A percentile compares a stretch with the other conserved stretches of the same genome.
Evolutionary conservation across 805 yeast genomes (phyloP).

Genomic region (Phaffomyces antillensis): DNA sequence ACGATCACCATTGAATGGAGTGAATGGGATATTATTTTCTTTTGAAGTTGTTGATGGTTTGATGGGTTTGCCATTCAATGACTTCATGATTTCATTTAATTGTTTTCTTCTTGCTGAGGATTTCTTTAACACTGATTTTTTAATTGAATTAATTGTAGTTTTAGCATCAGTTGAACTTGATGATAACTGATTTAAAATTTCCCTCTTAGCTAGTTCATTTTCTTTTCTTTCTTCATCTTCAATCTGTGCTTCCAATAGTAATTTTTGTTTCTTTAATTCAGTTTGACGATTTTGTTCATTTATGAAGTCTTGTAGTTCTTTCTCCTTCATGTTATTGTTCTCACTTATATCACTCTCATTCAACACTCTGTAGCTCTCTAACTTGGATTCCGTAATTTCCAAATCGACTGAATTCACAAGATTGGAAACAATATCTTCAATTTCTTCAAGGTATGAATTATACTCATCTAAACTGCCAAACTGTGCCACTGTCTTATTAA

Average conservation of each 20-base stretch:
- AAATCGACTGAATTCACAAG: slow-evolving; percentile 63
- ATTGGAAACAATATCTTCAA: slow-evolving; percentile 76
- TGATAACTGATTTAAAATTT: slow-evolving; percentile 47
- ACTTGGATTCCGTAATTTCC: slow-evolving; percentile 58
- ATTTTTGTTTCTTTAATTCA: slow-evolving; percentile 46
- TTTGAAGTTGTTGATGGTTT: slow-evolving; percentile 1
- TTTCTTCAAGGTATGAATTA: slow-evolving; percentile 74
- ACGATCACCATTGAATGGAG: slow-evolving; percentile 92
- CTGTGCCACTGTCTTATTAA: slow-evolving; percentile 73
- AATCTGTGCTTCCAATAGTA: slow-evolving; percentile 54
- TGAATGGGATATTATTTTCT: slow-evolving; percentile 55
- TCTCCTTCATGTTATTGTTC: slow-evolving; percentile 65
- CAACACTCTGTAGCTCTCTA: slow-evolving; percentile 61
- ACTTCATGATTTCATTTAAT: slow-evolving; percentile 32
- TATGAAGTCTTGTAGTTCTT: slow-evolving; percentile 60
- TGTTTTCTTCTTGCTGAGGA: slow-evolving; percentile 57
- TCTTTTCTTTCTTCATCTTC: slow-evolving; percentile 51
- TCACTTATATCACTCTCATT: slow-evolving; percentile 71
- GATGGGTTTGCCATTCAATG: slow-evolving; percentile 24
- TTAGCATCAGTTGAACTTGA: slow-evolving; percentile 36
- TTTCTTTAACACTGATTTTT: slow-evolving; percentile 50
- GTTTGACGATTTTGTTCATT: slow-evolving; percentile 62
- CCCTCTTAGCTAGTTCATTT: slow-evolving; percentile 48
- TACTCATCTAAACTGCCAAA: slow-evolving; percentile 53
- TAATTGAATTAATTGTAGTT: slow-evolving; percentile 45